phyloP scores from a whole-genome alignment of 768 basidiomycete genomes.

The Leccinum subgranulosum region DNA sequence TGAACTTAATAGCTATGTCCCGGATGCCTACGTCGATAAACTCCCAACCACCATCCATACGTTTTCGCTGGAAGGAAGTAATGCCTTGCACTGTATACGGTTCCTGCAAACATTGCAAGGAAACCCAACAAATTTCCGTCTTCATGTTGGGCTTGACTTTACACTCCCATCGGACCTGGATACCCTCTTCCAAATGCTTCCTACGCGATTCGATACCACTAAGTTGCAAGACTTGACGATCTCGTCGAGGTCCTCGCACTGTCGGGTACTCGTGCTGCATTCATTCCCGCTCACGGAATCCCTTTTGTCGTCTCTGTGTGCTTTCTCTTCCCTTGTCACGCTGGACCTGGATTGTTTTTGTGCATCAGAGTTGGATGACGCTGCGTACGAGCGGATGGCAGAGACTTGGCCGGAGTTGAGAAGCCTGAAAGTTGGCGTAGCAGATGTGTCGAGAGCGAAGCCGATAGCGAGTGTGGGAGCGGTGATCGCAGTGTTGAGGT shows the following conservation, averaged over 20 bases:
- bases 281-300: conserved; percentile 3
- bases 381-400: conserved; percentile 7
- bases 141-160: conserved; percentile 2
- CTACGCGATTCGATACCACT: not conserved
- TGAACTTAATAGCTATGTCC: conserved; percentile 1
- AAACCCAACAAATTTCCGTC: not conserved
- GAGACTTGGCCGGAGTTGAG: conserved; percentile 9
- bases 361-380: conserved; percentile 7
- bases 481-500: conserved; percentile 11
- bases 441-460: not conserved
- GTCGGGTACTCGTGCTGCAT: not conserved
- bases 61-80: conserved; percentile 9
- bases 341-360: conserved; percentile 15
- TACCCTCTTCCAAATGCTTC: conserved; percentile 7
- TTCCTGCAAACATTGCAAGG: conserved; percentile 11
- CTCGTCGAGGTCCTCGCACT: conserved; percentile 4
- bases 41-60: conserved; percentile 7
- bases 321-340: conserved; percentile 2
- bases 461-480: conserved; percentile 14
- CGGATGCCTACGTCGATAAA: not conserved
- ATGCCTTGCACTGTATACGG: conserved; percentile 3
- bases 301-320: conserved; percentile 4
- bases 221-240: conserved; percentile 2
- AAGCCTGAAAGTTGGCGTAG: conserved; percentile 9
- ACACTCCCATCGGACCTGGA: conserved; percentile 4